Evolutionary conservation across 1,284 basidiomycete genomes (phyloP), one percentile per base, ranked within the genome.

Genomic region (Afroboletus lepidellus): DNA sequence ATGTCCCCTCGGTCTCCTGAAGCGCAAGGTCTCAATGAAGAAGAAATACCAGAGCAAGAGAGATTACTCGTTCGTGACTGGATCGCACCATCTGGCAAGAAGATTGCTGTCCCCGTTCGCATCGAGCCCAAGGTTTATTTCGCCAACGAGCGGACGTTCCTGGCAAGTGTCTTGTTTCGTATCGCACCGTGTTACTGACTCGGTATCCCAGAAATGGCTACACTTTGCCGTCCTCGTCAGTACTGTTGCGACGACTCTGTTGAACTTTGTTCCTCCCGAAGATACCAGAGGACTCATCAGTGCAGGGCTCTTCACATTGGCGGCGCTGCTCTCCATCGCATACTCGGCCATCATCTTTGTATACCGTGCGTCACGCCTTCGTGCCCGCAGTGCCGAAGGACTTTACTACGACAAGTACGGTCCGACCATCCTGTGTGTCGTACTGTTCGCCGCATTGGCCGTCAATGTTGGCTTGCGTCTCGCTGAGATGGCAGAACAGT

Each of bases 41-140:
- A 70, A 41, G 66, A 65, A 23, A 59, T 69, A 34, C 59, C 62
- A 18, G 75, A 73, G 16, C 74, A 80, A 34, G 84, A 87, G 54
- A 75, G 84, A 50, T 67, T 83, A 23, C 61, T 88, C 42, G 85
- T 91, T 43, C 77, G 89, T 54, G 80, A 86, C 54, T 94, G 93
- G 84, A 76, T 71, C 23, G 94, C 95, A 3, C 88, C 90, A 2
- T 74, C 81, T 41, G 96, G 96, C 18, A 98, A 98, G 76, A 82
- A 84, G 58, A 94, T 99, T 54, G 84, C 93, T 1, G 83, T 99
- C 1, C 95, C 96, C 32, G 87, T 99, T 30, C 84, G 96, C 47
- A 83, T 99, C 51, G 96, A 99, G 73, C 96, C 96, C 33, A 99
- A 99, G 74, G 94, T 97, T 8, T 97, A 97, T 68, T 99, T 98